Evolutionary conservation across 257 asterid species (phyloP).

Genomic region (Solanum pennellii): DNA sequence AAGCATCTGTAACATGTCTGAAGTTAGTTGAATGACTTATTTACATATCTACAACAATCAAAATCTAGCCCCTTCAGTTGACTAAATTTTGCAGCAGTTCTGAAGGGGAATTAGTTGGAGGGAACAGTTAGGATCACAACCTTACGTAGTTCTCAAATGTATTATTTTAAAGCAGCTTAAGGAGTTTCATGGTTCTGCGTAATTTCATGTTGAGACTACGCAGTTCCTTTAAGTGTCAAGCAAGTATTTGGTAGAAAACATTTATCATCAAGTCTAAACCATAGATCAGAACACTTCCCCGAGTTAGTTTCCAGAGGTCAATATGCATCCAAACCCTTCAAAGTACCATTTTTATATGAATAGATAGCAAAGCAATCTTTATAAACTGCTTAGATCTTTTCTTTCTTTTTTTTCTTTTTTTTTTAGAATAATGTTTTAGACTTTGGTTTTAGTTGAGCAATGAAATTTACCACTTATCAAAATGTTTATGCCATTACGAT

Average conservation of each 20-base stretch:
- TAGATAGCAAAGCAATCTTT: not conserved
- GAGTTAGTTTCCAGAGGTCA: not conserved
- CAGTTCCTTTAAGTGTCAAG: not conserved
- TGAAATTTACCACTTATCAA: not conserved
- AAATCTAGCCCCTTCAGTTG: not conserved
- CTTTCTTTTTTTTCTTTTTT: not conserved
- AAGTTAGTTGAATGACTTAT: not conserved
- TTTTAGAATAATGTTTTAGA: not conserved
- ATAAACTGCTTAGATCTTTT: not conserved
- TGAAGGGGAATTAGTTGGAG: not conserved
- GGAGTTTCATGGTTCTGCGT: not conserved
- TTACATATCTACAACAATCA: not conserved
- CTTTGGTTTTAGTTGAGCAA: not conserved
- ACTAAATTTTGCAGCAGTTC: not conserved
- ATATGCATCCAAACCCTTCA: not conserved
- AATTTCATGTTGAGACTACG: not conserved
- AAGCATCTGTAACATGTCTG: constrained; percentile 59
- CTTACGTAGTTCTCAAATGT: not conserved
- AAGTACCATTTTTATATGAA: not conserved
- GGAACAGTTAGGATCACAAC: not conserved
- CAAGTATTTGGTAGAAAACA: not conserved
- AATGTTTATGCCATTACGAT: not conserved
- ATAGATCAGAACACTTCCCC: not conserved
- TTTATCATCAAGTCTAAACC: not conserved
- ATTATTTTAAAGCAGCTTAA: not conserved